Conservation (phyloP, 2,329 filamentous ascomycete species). For the Pyricularia grisea region DNA sequence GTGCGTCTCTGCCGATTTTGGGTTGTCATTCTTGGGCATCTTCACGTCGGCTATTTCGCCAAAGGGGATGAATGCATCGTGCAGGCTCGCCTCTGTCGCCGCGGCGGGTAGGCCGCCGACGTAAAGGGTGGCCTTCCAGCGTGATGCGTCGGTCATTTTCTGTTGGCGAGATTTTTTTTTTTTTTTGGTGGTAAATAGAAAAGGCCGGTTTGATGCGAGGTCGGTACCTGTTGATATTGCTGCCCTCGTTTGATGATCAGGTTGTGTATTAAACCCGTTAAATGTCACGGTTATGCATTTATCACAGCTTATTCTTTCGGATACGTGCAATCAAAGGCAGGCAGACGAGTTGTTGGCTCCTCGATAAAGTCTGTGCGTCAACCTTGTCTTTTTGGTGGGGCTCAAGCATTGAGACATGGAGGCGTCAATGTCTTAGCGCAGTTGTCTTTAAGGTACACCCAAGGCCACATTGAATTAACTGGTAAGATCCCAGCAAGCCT, state of each 20-base stretch:
- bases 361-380: background rate
- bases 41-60: conserved; percentile 90
- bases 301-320: background rate
- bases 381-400: background rate
- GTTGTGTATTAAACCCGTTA: background rate
- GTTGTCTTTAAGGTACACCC: background rate
- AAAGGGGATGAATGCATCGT: conserved; percentile 92
- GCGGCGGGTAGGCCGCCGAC: conserved; percentile 79
- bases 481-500: background rate
- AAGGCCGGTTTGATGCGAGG: background rate
- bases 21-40: conserved; percentile 77
- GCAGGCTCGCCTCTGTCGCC: conserved; percentile 66
- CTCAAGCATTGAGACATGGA: background rate
- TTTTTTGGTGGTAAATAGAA: background rate
- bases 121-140: conserved; percentile 86
- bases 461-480: conserved; percentile 1
- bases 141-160: conserved; percentile 69
- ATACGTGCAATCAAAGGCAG: background rate
- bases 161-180: background rate
- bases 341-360: background rate
- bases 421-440: background rate
- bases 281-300: background rate
- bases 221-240: background rate
- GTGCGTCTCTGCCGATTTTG: conserved; percentile 70
- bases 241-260: background rate